Base-by-base conservation (phyloP, 129 eudicot species). In the Calendula officinalis region DNA sequence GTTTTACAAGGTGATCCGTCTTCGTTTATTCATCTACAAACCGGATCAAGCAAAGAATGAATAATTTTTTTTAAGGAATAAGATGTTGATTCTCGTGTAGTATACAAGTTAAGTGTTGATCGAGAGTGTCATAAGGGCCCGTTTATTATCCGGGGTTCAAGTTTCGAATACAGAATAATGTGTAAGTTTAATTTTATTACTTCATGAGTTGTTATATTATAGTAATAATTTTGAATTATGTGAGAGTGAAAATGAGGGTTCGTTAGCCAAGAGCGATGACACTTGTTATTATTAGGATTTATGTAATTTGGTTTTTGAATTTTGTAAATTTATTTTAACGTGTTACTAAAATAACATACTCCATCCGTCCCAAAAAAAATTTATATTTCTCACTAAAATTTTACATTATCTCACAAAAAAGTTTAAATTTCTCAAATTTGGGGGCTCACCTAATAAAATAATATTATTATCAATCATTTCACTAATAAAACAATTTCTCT, bases 31-130 rank as follows among this genome's bases (percentile, higher is more conserved):
- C 82, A 72, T n/a, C 73, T 85, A 57, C 71, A 87, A 64, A 67
- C 78, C 2, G 61, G 44, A 77, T 83, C 83, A 76, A 82, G 73
- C 85, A 82, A 85, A 70, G 81, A 77, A 64, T 76, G 63, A 78
- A 62, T 34, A 52, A 47, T 40, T 13, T n/a, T 5, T 30, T 53
- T 22, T 52, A 68, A 34, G 54, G 39, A 47, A 66, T 56, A 44
- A 58, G 37, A 52, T 49, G 54, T 50, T 69, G 42, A 47, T 56
- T 62, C 64, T 61, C 40, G 54, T 66, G 5, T 64, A 58, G 63
- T 58, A 59, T 13, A 9, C 66, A 54, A 65, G 62, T 63, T 58
- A 53, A 37, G 41, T 15, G 45, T 52, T 70, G 48, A n/a, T 22
- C 2, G 2, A 55, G 37, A 59, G 33, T 74, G 60, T 57, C 66